phyloP scores from a whole-genome alignment of 768 basidiomycete species.

The Boletus rex-veris region DNA sequence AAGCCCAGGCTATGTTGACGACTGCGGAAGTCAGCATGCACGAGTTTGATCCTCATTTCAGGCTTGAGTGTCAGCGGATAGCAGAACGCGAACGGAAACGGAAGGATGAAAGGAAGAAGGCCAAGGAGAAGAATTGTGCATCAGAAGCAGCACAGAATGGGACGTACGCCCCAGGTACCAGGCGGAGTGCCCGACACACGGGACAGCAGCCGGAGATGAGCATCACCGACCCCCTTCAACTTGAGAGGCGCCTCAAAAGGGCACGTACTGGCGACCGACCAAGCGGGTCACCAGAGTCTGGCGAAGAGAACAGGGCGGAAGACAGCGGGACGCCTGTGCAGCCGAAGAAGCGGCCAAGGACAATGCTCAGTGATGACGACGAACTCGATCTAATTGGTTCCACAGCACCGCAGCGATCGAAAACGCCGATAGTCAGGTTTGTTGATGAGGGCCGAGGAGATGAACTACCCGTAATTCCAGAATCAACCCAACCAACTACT shows the following conservation, averaged over 20 bases:
- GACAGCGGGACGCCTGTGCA: conserved; percentile 36
- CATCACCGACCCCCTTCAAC: conserved; percentile 70
- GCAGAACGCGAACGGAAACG: conserved; percentile 70
- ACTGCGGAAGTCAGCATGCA: conserved; percentile 82
- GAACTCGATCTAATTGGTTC: conserved; percentile 42
- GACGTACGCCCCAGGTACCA: conserved; percentile 46
- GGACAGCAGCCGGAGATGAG: conserved; percentile 67
- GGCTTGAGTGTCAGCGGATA: conserved; percentile 85
- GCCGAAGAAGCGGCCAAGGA: conserved; percentile 54
- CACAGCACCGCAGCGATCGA: conserved; percentile 31
- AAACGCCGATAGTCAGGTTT: conserved; percentile 48
- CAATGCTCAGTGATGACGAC: conserved; percentile 41
- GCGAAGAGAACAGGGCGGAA: conserved; percentile 46
- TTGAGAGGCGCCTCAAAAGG: conserved; percentile 74
- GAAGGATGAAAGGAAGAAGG: conserved; percentile 46
- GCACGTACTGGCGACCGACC: conserved; percentile 57
- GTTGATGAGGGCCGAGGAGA: conserved; percentile 32
- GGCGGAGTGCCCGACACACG: conserved; percentile 71
- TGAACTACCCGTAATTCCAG: conserved; percentile 13
- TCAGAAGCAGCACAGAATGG: conserved; percentile 28
- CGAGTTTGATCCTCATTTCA: conserved; percentile 78
- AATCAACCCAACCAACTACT: neutral
- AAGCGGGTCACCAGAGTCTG: conserved; percentile 43
- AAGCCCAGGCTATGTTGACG: conserved; percentile 86
- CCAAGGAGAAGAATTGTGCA: conserved; percentile 30